A percentile compares a stretch with the other conserved stretches of the same genome.
Evolutionary conservation across 306 rosid species (phyloP).

Genomic region (Dalbergia cultrata): DNA sequence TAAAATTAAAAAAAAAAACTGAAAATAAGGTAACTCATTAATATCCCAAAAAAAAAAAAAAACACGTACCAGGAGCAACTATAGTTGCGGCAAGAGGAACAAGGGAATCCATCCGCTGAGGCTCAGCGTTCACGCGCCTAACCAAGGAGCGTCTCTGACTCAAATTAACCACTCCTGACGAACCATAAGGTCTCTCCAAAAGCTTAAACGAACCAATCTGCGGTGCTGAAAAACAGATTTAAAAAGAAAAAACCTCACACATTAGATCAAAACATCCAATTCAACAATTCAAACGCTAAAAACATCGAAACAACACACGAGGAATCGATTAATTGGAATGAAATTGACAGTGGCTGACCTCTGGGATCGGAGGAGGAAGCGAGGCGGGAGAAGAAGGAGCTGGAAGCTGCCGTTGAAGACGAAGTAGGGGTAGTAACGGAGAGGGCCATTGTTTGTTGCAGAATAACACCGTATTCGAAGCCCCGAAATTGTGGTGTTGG

Average conservation of each 20-base stretch:
- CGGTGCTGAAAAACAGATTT: conserved; percentile 56
- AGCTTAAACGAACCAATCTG: conserved; percentile 57
- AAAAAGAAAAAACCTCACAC: not conserved
- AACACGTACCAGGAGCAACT: conserved; percentile 64
- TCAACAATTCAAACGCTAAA: not conserved
- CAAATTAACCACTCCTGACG: conserved; percentile 42
- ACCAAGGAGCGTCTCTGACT: conserved; percentile 53
- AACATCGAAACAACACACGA: not conserved
- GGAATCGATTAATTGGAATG: not conserved
- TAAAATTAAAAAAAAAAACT: not conserved
- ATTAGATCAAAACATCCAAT: conserved; percentile 4
- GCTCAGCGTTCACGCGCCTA: conserved; percentile 61
- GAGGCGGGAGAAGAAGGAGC: conserved; percentile 53
- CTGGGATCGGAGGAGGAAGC: conserved; percentile 60
- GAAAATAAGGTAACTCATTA: not conserved
- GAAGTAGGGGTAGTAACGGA: conserved; percentile 67
- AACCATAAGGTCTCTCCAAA: conserved; percentile 49
- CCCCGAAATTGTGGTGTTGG: not conserved
- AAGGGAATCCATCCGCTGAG: conserved; percentile 62
- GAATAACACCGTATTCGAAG: not conserved
- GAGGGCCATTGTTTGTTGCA: conserved; percentile 62
- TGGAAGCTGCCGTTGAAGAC: conserved; percentile 59
- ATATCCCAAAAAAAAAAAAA: not conserved
- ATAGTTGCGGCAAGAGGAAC: conserved; percentile 71
- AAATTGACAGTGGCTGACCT: conserved; percentile 48